Conservation (phyloP, 176 grass and related monocot genomes). For the Poa pratensis region DNA sequence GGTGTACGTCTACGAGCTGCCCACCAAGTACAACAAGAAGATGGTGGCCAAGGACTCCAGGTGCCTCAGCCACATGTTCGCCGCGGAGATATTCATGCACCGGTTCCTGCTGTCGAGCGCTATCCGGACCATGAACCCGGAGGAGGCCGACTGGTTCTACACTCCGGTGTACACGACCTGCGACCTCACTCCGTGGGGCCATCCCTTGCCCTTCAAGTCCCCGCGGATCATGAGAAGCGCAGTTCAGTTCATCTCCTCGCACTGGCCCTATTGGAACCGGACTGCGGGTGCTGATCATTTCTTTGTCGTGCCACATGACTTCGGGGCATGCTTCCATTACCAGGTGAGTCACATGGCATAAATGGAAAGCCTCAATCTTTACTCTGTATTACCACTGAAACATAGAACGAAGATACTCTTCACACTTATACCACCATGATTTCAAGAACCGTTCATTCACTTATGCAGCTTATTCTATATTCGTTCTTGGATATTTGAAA, state of each 20-base stretch:
- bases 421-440: neutral
- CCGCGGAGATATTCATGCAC: constrained; percentile 81
- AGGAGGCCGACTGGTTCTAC: constrained; percentile 84
- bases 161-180: constrained; percentile 72
- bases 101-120: constrained; percentile 65
- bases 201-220: constrained; percentile 77
- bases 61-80: constrained; percentile 80
- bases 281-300: constrained; percentile 66
- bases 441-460: neutral
- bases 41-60: constrained; percentile 70
- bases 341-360: constrained; percentile 31
- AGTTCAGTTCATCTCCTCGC: constrained; percentile 58
- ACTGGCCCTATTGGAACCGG: constrained; percentile 75
- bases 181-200: constrained; percentile 64
- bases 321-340: constrained; percentile 74
- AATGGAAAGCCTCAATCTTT: neutral
- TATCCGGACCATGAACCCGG: constrained; percentile 59
- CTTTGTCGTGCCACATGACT: constrained; percentile 69
- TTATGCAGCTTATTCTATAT: neutral
- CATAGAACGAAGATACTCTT: neutral
- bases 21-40: constrained; percentile 77
- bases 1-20: constrained; percentile 70
- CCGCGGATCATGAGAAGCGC: constrained; percentile 75
- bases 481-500: constrained; percentile 1
- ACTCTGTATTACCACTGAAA: neutral